phyloP scores from a whole-genome alignment of 257 asterid genomes.

The Nemophila menziesii region DNA sequence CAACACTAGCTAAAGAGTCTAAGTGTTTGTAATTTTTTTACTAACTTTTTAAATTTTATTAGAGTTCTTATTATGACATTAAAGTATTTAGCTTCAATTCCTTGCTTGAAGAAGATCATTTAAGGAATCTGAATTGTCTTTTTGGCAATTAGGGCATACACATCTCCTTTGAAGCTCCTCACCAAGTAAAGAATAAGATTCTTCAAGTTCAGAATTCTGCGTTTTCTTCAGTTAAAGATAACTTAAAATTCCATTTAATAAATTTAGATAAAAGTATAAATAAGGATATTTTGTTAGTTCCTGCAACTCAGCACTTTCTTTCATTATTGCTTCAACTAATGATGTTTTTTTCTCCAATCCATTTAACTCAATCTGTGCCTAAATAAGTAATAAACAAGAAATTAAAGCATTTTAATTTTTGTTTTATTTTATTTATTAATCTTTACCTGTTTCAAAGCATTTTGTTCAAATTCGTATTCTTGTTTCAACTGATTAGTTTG shows the following conservation, averaged over 20 bases:
- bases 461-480: slow-evolving; percentile 39
- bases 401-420: neutral
- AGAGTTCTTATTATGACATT: too few species aligned
- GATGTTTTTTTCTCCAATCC: slow-evolving; percentile 37
- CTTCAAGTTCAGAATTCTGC: slow-evolving; percentile 61
- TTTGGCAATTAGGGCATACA: slow-evolving; percentile 49
- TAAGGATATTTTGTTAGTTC: slow-evolving; percentile 77
- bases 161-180: slow-evolving; percentile 67
- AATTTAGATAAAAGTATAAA: slow-evolving; percentile 8
- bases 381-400: slow-evolving; percentile 7
- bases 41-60: too few species aligned
- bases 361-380: slow-evolving; percentile 52
- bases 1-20: too few species aligned
- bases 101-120: slow-evolving; percentile 33
- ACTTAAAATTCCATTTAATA: slow-evolving; percentile 7
- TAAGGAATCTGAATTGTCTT: slow-evolving; percentile 56
- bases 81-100: slow-evolving; percentile 20
- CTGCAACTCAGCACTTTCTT: slow-evolving; percentile 50
- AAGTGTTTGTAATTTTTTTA: too few species aligned
- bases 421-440: too few species aligned
- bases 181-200: slow-evolving; percentile 37
- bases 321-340: slow-evolving; percentile 43
- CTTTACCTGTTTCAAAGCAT: slow-evolving; percentile 41
- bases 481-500: slow-evolving; percentile 33
- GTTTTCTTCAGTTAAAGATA: slow-evolving; percentile 55